Base-by-base conservation (phyloP, 805 yeast species). In the Candida ovalis region DNA sequence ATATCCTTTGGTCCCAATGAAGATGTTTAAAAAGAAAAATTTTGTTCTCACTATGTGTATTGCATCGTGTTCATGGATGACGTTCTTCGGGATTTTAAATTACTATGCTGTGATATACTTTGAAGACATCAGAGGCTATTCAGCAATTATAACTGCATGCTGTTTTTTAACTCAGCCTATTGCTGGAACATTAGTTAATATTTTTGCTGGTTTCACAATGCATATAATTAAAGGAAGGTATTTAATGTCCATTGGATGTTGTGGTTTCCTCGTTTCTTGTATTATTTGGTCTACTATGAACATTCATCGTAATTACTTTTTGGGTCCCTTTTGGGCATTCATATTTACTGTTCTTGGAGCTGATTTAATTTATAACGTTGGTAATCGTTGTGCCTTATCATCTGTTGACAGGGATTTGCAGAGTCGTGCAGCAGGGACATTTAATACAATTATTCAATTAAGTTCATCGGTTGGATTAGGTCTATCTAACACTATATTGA, bases 1-100 rank as follows among this genome's bases (percentile, higher is more conserved):
- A 38, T 55, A 60, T n/a, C 80, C 81, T n/a, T 56, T 76, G 18
- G 72, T 76, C 74, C 80, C 80, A 10, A 68, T 74, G 69, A 46
- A 50, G 33, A 58, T 76, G 48, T 76, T 76, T 71, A 63, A 57
- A 40, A 67, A 59, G 45, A 61, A 53, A 24, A 69, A 71, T 36
- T 76, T 76, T 42, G 59, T 69, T 15, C 37, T 74, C 2, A 60
- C 69, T 44, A 72, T 75, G 75, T 45, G 61, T 4, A 60, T 73
- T 43, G 58, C 66, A 8, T 48, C 64, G 2, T 55, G 70, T n/a
- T 61, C 67, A 5, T 76, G 78, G 77, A 66, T 73, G 66, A 54
- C 59, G 5, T 76, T 75, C 52, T 63, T 55, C 28, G 80, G 79
- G 17, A 58, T 67, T 5, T 52, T 71, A 33, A 63, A 62, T 32